Percentiles rank a stretch among this genome's conserved stretches.
phyloP scores from a whole-genome alignment of 139 green algal species.

The Limnomonas spitsbergensis region DNA sequence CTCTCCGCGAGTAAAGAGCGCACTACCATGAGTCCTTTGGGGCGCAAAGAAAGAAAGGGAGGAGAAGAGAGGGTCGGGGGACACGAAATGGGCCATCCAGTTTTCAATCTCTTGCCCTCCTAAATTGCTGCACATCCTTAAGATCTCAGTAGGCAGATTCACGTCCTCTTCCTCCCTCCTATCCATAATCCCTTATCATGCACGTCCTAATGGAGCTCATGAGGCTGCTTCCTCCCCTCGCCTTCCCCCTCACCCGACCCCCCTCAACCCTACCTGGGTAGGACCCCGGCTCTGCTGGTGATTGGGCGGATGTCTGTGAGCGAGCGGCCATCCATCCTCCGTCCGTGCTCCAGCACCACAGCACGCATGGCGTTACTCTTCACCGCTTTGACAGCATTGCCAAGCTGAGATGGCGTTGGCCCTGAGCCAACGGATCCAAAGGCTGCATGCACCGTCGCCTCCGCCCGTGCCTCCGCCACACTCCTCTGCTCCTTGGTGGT shows the following conservation, averaged over 20 bases:
- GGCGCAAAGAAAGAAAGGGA: too few relatives aligned
- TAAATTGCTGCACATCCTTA: too few relatives aligned
- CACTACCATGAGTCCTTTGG: constrained; percentile 79
- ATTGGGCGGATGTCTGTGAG: constrained; percentile 82
- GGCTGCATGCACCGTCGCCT: not conserved
- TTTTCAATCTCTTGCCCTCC: too few relatives aligned
- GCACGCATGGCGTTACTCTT: constrained; percentile 61
- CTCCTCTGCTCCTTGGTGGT: not conserved
- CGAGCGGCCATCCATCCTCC: constrained; percentile 75
- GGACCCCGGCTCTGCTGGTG: constrained; percentile 52
- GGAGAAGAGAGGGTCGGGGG: too few relatives aligned
- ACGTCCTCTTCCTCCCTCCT: too few relatives aligned
- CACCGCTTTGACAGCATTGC: constrained; percentile 43
- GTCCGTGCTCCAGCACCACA: constrained; percentile 59
- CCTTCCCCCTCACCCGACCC: too few relatives aligned
- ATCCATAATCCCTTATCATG: too few relatives aligned
- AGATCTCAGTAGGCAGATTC: too few relatives aligned
- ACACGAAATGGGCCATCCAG: too few relatives aligned
- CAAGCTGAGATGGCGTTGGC: constrained; percentile 16
- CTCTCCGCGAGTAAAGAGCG: constrained; percentile 96
- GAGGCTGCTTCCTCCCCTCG: too few relatives aligned
- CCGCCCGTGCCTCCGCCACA: not conserved
- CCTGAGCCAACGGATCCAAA: not conserved
- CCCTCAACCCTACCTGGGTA: constrained; percentile 51
- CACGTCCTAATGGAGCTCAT: too few relatives aligned